Evolutionary conservation across 1,139 yeast genomes (phyloP), one percentile per base, ranked within the genome.

Genomic region (Wickerhamiella pararugosa): DNA sequence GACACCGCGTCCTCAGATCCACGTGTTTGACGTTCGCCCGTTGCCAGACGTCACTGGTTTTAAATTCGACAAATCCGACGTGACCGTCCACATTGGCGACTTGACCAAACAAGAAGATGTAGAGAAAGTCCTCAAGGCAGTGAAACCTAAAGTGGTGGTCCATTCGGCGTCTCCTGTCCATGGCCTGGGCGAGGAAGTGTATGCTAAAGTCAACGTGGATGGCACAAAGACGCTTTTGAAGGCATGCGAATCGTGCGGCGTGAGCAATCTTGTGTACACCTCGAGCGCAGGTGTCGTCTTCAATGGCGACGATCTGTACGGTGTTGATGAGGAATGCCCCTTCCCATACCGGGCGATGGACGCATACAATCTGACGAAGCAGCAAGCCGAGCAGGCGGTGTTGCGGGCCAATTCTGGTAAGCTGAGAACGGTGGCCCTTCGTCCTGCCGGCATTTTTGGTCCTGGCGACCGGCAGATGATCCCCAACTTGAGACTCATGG

Each of bases 401-500:
- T 67, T 87, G 57, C 64, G 70, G 32, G 82, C 93, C 67, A 51
- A 65, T 61, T 35, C 65, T 1, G 65, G 67, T n/a, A 69, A 70
- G 6, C 72, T 82, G 46, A 62, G 69, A 41, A 90, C 98, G 0
- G 79, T 83, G 34, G 87, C 96, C 5, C 64, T 92, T 44, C 75
- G 99, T 50, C 98, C 98, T 2, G 96, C 98, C 0, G 99, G 98
- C 32, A 86, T 92, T 40, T 90, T 92, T 64, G 99, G 98, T 5
- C 98, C 98, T 5, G 98, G 98, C 37, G 98, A 92, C 61, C 75
- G 98, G 48, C 99, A 92, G 60, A 66, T 90, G 56, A 90, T 92
- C 39, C 98, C 98, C 5, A 95, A 94, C 2, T 67, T 92, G 46
- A 74, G 95, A 55, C 72, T 73, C 11, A 94, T 86, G 40, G 90